Evolutionary conservation across 1,139 yeast species (phyloP), one percentile per base, ranked within the genome.

Genomic region (Debaryomyces sp.): DNA sequence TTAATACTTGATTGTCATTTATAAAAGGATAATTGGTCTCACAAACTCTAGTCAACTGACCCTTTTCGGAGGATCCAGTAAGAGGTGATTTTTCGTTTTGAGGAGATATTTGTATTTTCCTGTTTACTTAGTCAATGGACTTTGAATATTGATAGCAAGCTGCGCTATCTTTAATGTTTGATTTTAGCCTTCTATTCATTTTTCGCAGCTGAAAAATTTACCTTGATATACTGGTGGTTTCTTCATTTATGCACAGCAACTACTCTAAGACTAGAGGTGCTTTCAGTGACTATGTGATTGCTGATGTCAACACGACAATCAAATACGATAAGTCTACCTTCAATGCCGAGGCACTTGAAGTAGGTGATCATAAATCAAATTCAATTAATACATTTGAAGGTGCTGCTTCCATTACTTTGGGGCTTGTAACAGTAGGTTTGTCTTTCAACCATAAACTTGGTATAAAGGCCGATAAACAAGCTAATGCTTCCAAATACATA

Each of bases 381-480:
- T 55, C 59, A 0, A 67, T 83, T 32, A 64, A 66, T 48, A 68
- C 84, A 7, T 82, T 73, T 54, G 89, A 84, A 64, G 84, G 78
- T 44, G 90, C 89, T 24, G 85, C 87, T 3, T 67, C 85, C 13
- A 59, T 82, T 21, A 78, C 85, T 12, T 69, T 84, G 45, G 77
- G 83, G 22, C 59, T 81, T 40, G 61, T 60, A 34, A 82, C 87
- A 8, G 76, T 82, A 21, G 80, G 72, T 50, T 26, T 62, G 45
- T 61, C 71, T 15, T 67, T 58, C 41, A 55, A 60, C 50, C 62
- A 60, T 52, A 46, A 52, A 18, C 62, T 73, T 45, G 54, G 60
- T 18, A 53, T 70, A 29, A 51, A 53, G 18, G 52, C 56, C 46
- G 61, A 61, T 51, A 61, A 56, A 48, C 48, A 54, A 13, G 54